Base-by-base conservation (phyloP, 1,139 yeast species). In the Hansenula anomala region DNA sequence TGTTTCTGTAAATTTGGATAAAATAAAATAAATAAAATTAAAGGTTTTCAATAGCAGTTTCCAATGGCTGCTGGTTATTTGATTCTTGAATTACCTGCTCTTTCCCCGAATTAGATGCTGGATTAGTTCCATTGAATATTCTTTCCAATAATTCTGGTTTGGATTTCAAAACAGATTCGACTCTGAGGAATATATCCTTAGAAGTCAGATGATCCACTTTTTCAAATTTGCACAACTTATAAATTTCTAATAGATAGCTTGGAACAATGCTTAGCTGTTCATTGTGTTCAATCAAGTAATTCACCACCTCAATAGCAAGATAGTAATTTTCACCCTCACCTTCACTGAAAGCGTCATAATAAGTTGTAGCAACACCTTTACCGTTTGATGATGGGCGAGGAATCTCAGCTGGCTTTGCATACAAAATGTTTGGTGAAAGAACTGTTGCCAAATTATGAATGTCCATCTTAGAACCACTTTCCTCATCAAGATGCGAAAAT, bases 401-500 rank as follows among this genome's bases (percentile, higher is more conserved):
- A 9, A 49, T 45, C 26, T 52, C 55, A 19, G 30, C 42, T 17
- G 69, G 71, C 47, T 68, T 63, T 10, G 77, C 59, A 50, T 83
- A 83, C 30, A 94, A 67, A 34, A 94, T 80, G 53, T 92, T 94
- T 1, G 99, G 99, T 0, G 97, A 86, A 38, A 94, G 74, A 6
- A 94, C 99, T 0, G 98, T 92, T 1, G 98, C 96, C 45, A 94
- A 70, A 59, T 94, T 94, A 58, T 90, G 96, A 27, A 85, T 77
- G 58, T 92, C 97, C 99, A 94, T 94, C 64, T 90, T 92, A 8
- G 97, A 89, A 0, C 98, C 98, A 20, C 77, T 76, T 49, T 82
- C 87, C 52, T 84, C 88, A 53, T 84, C 94, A 45, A 85, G 77
- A 51, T 87, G 92, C 1, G 97, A 86, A 64, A 94, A 94, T 6